Conservation (phyloP, 768 basidiomycete species). For the Coprinopsis sp. region DNA sequence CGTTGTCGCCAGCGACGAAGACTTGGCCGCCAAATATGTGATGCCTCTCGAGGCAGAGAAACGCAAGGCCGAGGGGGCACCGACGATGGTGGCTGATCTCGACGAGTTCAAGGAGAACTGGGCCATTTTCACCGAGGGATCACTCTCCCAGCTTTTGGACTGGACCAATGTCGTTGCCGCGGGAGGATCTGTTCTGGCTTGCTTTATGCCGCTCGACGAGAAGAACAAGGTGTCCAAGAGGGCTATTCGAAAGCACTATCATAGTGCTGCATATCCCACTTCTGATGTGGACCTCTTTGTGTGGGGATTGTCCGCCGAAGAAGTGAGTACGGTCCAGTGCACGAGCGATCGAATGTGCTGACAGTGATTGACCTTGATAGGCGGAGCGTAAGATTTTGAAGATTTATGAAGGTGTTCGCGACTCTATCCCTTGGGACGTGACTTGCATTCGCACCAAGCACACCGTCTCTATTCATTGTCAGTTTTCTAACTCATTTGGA, state of each 20-base stretch:
- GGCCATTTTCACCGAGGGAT: slow-evolving; percentile 58
- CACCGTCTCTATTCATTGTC: slow-evolving; percentile 60
- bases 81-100: slow-evolving; percentile 42
- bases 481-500: slow-evolving; percentile 13
- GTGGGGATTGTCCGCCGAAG: slow-evolving; percentile 51
- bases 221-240: slow-evolving; percentile 48
- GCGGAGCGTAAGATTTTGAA: slow-evolving; percentile 55
- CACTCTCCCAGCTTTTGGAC: slow-evolving; percentile 51
- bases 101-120: slow-evolving; percentile 64
- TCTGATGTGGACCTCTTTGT: slow-evolving; percentile 64
- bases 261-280: slow-evolving; percentile 49
- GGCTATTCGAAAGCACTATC: slow-evolving; percentile 54
- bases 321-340: slow-evolving; percentile 32
- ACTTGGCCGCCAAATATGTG: slow-evolving; percentile 44
- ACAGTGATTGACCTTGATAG: slow-evolving; percentile 18
- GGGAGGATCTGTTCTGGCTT: slow-evolving; percentile 57
- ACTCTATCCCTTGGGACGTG: slow-evolving; percentile 65
- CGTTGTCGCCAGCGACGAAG: slow-evolving; percentile 30
- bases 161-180: slow-evolving; percentile 65
- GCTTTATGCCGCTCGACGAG: slow-evolving; percentile 47
- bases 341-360: not conserved
- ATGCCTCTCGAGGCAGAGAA: slow-evolving; percentile 44
- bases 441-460: slow-evolving; percentile 65
- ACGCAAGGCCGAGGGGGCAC: slow-evolving; percentile 46
- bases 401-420: slow-evolving; percentile 61